Conservation (phyloP, 208 protist species). For the Strigomonas culicis region DNA sequence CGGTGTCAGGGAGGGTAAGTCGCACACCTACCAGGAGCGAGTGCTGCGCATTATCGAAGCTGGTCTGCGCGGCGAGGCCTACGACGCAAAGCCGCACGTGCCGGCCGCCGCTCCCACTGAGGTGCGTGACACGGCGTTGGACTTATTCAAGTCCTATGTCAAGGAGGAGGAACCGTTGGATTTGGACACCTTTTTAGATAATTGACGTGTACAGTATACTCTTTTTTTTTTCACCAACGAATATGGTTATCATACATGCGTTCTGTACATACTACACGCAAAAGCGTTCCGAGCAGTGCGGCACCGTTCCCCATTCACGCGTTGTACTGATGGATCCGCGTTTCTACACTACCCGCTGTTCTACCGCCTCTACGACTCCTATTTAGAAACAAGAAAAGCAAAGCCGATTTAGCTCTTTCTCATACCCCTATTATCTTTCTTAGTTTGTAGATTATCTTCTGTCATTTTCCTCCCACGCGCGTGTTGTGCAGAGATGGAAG, state of each 20-base stretch:
- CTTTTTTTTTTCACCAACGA: too few relatives aligned
- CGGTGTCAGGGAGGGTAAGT: background rate
- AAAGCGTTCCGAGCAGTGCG: too few relatives aligned
- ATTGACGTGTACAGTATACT: too few relatives aligned
- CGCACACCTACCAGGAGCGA: background rate
- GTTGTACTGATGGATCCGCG: too few relatives aligned
- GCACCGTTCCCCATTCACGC: too few relatives aligned
- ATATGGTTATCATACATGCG: too few relatives aligned
- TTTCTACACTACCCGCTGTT: too few relatives aligned
- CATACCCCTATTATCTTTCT: background rate
- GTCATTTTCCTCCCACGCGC: background rate
- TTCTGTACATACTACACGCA: too few relatives aligned
- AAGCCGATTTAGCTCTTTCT: background rate
- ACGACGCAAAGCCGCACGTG: background rate
- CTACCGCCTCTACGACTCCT: background rate
- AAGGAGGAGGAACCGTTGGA: slow-evolving; percentile 5
- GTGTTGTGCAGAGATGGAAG: background rate
- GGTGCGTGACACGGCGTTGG: too few relatives aligned
- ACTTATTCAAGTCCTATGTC: background rate
- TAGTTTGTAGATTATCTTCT: background rate
- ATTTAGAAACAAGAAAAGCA: background rate
- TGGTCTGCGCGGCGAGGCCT: background rate
- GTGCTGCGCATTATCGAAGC: background rate
- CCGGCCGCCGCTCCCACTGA: background rate
- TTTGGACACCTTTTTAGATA: too few relatives aligned